These are phyloP conservation scores for Apocynum venetum DNA, from an alignment of 257 asterid species.

Conservation along the genomic window DNA sequence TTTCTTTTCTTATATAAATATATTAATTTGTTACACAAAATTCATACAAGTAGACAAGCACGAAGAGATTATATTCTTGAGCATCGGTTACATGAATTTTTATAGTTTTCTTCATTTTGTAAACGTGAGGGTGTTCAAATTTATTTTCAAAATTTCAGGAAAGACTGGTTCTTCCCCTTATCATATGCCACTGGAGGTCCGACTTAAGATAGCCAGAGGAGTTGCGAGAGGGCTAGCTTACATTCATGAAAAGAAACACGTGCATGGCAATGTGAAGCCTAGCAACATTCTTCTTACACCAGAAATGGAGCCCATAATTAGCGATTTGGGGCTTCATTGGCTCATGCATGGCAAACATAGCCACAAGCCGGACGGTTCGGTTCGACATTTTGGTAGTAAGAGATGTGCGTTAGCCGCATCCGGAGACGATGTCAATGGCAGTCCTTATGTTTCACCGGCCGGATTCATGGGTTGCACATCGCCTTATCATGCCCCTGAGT, in stretches of 20 bases:
- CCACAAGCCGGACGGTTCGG: slow-evolving; percentile 38
- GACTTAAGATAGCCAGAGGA: slow-evolving; percentile 80
- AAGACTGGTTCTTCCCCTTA: slow-evolving; percentile 77
- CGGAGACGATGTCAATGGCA: slow-evolving; percentile 20
- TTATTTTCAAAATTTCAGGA: slow-evolving; percentile 35
- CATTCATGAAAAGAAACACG: slow-evolving; percentile 85
- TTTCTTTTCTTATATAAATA: not conserved
- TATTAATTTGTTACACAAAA: slow-evolving; percentile 1
- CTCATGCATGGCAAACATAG: slow-evolving; percentile 47
- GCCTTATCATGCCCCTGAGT: slow-evolving; percentile 91
- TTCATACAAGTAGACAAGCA: slow-evolving; percentile 1
- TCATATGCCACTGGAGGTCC: slow-evolving; percentile 47
- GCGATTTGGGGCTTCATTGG: slow-evolving; percentile 73
- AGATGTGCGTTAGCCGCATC: slow-evolving; percentile 24
- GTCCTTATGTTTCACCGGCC: slow-evolving; percentile 36
- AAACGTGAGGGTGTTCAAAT: not conserved
- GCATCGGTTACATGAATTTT: not conserved
- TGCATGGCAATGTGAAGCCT: slow-evolving; percentile 93
- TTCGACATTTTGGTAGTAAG: slow-evolving; percentile 69
- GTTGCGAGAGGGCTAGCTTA: slow-evolving; percentile 73
- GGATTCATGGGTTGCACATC: slow-evolving; percentile 68
- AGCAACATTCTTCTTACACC: slow-evolving; percentile 73
- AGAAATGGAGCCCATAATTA: slow-evolving; percentile 81
- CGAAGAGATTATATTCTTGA: not conserved
- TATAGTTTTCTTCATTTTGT: not conserved